Conservation (phyloP, 495 filamentous ascomycete genomes). For the Daldinia grandis region DNA sequence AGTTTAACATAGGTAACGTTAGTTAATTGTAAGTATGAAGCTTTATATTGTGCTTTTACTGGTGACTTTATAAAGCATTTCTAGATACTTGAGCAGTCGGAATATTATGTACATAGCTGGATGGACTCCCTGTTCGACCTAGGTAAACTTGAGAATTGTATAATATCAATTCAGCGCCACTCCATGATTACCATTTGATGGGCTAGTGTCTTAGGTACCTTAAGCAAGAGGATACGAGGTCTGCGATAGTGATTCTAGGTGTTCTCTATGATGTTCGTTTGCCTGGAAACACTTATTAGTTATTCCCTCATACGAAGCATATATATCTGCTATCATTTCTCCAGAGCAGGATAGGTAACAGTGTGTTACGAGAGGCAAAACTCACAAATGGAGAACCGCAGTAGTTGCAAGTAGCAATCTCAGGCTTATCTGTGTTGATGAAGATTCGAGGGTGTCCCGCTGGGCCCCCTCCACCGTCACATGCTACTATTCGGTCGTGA, state of each 20-base stretch:
- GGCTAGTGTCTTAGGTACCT: background rate
- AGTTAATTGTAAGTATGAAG: too few species aligned
- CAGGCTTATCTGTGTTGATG: slow-evolving; percentile 97
- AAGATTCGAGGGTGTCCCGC: slow-evolving; percentile 91
- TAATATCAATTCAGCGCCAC: slow-evolving; percentile 3
- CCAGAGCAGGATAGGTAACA: background rate
- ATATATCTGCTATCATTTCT: background rate
- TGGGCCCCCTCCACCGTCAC: slow-evolving; percentile 93
- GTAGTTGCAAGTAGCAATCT: slow-evolving; percentile 89
- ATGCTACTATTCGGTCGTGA: slow-evolving; percentile 79
- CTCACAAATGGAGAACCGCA: slow-evolving; percentile 95
- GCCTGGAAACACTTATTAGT: slow-evolving; percentile 64
- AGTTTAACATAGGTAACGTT: background rate
- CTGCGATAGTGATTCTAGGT: slow-evolving; percentile 79
- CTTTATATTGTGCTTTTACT: slow-evolving; percentile 5
- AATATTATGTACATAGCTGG: slow-evolving; percentile 44
- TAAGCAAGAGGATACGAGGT: slow-evolving; percentile 77
- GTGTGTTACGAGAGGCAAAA: slow-evolving; percentile 26
- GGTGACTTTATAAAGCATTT: slow-evolving; percentile 11
- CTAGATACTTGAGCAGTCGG: slow-evolving; percentile 31
- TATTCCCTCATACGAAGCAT: slow-evolving; percentile 15
- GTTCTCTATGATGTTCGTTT: slow-evolving; percentile 82
- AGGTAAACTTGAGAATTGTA: slow-evolving; percentile 1
- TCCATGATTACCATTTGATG: background rate
- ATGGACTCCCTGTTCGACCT: slow-evolving; percentile 7